These are phyloP conservation scores for Penicillium fimorum DNA, from an alignment of 495 filamentous ascomycete species.

Conservation along the genomic window DNA sequence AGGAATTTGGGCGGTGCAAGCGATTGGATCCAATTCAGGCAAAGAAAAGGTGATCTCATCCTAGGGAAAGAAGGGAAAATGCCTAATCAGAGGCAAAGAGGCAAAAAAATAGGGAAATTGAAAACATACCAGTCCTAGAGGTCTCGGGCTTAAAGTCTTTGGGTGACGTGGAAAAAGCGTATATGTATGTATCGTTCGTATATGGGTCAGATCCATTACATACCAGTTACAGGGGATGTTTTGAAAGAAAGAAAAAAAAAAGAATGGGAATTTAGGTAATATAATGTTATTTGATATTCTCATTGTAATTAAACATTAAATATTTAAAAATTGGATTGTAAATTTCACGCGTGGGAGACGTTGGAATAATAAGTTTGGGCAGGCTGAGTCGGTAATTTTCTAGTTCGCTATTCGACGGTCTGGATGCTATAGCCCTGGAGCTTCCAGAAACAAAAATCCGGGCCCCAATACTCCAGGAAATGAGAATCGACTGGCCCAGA, in stretches of 20 bases:
- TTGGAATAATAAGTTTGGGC: too few species aligned
- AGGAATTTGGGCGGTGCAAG: constrained; percentile 14
- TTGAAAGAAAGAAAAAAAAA: too few species aligned
- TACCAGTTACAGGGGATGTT: constrained; percentile 3
- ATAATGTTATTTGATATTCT: too few species aligned
- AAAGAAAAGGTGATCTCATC: constrained; percentile 13
- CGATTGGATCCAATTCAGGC: constrained; percentile 6
- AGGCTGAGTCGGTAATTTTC: too few species aligned
- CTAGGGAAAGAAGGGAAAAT: constrained; percentile 9
- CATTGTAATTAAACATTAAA: too few species aligned
- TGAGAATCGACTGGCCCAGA: constrained; percentile 1
- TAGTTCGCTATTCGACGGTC: too few species aligned
- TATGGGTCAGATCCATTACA: background rate
- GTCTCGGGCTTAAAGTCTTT: constrained; percentile 23
- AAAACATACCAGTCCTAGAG: constrained; percentile 16
- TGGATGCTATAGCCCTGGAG: too few species aligned
- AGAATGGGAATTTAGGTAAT: too few species aligned
- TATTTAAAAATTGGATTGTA: too few species aligned
- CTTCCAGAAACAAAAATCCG: background rate
- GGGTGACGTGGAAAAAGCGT: constrained; percentile 12
- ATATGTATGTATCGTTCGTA: constrained; percentile 14
- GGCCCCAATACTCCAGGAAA: background rate
- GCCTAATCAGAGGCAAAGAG: constrained; percentile 14
- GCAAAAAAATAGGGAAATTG: constrained; percentile 19
- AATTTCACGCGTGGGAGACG: too few species aligned